Evolutionary conservation across 2,329 filamentous ascomycete genomes (phyloP).

Genomic region (Epichloe gansuensis): DNA sequence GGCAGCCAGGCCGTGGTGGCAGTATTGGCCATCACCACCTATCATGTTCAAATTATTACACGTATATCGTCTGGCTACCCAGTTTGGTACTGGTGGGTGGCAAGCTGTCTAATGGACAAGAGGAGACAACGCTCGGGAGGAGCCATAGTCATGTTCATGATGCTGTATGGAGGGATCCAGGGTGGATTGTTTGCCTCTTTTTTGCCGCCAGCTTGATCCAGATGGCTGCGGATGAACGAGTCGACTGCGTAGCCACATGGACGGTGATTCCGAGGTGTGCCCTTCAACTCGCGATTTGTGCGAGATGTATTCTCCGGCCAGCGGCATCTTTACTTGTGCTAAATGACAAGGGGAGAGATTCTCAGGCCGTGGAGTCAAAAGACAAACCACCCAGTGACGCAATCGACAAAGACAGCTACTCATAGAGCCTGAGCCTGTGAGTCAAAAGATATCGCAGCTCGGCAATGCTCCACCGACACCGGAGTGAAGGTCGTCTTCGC

Average conservation of each 20-base stretch:
- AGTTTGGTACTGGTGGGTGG: constrained; percentile 77
- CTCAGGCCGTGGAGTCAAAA: too few species aligned
- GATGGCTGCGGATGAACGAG: neutral
- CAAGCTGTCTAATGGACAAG: constrained; percentile 29
- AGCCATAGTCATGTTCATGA: constrained; percentile 50
- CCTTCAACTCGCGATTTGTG: too few species aligned
- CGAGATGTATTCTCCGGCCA: too few species aligned
- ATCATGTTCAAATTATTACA: constrained; percentile 91
- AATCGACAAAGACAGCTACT: too few species aligned
- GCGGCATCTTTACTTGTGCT: too few species aligned
- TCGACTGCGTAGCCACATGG: neutral
- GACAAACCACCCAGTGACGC: too few species aligned
- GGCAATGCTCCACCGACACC: too few species aligned
- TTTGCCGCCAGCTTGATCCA: constrained; percentile 63
- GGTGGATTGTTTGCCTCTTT: constrained; percentile 78
- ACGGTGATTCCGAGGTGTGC: too few species aligned
- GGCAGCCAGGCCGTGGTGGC: constrained; percentile 61
- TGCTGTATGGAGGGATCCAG: constrained; percentile 75
- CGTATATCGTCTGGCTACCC: constrained; percentile 80
- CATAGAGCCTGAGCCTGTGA: too few species aligned
- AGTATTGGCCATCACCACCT: constrained; percentile 58
- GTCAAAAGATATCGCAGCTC: too few species aligned
- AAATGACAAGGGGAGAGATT: too few species aligned
- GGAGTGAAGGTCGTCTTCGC: too few species aligned
- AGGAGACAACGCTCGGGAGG: constrained; percentile 20